These are phyloP conservation scores for Backusella tarrabulga DNA, from an alignment of 192 early-diverging fungal species.

Conservation along the genomic window DNA sequence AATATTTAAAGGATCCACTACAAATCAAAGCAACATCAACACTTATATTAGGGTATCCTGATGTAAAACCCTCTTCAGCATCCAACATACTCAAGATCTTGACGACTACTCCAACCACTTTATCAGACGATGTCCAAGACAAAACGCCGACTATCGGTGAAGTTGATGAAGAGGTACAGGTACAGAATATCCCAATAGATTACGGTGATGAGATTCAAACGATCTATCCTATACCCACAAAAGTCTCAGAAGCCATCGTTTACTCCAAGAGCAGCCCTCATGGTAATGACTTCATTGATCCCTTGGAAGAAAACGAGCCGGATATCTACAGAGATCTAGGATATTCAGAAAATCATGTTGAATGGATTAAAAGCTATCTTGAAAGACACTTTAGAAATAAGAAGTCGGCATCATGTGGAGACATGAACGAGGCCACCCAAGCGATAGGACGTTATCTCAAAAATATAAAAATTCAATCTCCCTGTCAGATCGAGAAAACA, in stretches of 20 bases:
- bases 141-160: neutral
- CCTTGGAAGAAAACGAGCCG: neutral
- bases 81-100: neutral
- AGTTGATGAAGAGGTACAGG: neutral
- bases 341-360: slow-evolving; percentile 16
- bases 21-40: neutral
- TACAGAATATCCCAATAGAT: neutral
- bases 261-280: neutral
- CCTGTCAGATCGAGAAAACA: slow-evolving; percentile 2
- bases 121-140: neutral
- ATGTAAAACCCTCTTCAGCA: neutral
- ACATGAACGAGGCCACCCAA: neutral
- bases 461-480: neutral
- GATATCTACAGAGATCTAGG: slow-evolving; percentile 3
- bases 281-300: neutral
- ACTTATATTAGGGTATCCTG: neutral
- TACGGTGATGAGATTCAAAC: neutral
- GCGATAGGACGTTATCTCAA: neutral
- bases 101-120: neutral
- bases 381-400: neutral
- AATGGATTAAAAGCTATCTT: slow-evolving; percentile 16
- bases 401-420: neutral
- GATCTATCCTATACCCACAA: neutral
- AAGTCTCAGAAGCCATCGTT: neutral
- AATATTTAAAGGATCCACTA: neutral